These are phyloP conservation scores for Termitomyces sp. DNA, from an alignment of 768 basidiomycete genomes.

Conservation along the genomic window DNA sequence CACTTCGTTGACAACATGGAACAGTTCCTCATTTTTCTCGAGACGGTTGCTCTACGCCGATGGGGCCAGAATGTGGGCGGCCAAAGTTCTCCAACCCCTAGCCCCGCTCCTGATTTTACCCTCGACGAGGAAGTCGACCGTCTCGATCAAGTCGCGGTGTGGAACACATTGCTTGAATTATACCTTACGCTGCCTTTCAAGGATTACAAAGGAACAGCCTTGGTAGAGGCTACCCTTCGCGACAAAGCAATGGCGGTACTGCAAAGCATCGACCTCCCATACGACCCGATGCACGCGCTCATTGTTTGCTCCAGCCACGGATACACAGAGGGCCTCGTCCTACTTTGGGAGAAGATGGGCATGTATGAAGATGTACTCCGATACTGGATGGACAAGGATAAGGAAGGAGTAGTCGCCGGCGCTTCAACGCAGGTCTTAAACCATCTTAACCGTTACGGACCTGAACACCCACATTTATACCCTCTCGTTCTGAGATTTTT, in stretches of 20 bases:
- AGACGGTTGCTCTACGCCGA: constrained; percentile 72
- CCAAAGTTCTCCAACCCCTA: constrained; percentile 9
- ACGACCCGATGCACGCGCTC: constrained; percentile 89
- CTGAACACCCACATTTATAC: constrained; percentile 68
- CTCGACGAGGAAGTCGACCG: constrained; percentile 48
- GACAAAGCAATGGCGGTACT: constrained; percentile 76
- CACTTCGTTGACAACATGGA: constrained; percentile 89
- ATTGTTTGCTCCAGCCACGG: constrained; percentile 84
- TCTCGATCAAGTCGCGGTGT: constrained; percentile 26
- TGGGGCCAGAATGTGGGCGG: constrained; percentile 70
- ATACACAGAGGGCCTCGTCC: constrained; percentile 81
- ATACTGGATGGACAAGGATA: constrained; percentile 83
- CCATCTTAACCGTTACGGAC: constrained; percentile 72
- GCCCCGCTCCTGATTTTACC: constrained; percentile 9
- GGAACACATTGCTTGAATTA: constrained; percentile 47
- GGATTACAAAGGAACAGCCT: constrained; percentile 13
- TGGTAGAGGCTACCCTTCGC: constrained; percentile 32
- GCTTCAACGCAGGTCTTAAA: constrained; percentile 60
- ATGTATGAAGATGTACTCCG: constrained; percentile 96
- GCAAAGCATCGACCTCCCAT: constrained; percentile 55
- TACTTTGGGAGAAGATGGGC: constrained; percentile 89
- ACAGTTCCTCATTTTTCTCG: constrained; percentile 83
- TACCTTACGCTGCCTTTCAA: constrained; percentile 63
- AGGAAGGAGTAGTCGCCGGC: constrained; percentile 25
- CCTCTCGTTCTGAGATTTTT: constrained; percentile 86